These are phyloP conservation scores for Volvox carteri DNA, from an alignment of 163 green algal species.

Conservation along the genomic window DNA sequence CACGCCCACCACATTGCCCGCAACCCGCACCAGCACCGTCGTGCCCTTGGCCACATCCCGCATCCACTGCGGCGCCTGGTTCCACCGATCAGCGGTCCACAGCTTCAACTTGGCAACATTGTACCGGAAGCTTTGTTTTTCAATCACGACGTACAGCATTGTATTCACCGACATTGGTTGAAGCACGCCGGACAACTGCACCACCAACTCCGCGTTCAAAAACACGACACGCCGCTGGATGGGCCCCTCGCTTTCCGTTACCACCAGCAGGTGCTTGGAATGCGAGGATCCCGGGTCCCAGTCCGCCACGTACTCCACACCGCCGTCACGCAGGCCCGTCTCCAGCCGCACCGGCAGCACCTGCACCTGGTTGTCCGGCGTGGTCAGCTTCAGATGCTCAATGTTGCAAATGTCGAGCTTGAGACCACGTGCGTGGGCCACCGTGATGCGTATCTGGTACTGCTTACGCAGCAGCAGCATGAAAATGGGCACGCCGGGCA, in stretches of 20 bases:
- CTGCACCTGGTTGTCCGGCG: conserved; percentile 49
- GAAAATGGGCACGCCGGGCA: conserved; percentile 43
- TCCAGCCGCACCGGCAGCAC: conserved; percentile 42
- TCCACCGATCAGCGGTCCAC: conserved; percentile 39
- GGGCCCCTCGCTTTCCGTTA: conserved; percentile 41
- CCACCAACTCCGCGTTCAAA: conserved; percentile 35
- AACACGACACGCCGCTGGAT: conserved; percentile 49
- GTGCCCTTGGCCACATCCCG: conserved; percentile 44
- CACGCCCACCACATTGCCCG: conserved; percentile 46
- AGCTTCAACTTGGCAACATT: conserved; percentile 21
- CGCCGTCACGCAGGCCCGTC: conserved; percentile 40
- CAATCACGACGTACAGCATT: conserved; percentile 44
- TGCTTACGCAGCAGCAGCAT: conserved; percentile 26
- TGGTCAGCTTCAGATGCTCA: conserved; percentile 30
- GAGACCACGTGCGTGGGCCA: conserved; percentile 30
- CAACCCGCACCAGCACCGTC: conserved; percentile 44
- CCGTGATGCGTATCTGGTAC: conserved; percentile 46
- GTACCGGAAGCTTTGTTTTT: conserved; percentile 20
- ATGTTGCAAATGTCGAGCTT: conserved; percentile 24
- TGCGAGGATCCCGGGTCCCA: neutral
- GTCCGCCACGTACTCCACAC: conserved; percentile 28
- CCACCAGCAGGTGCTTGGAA: conserved; percentile 13
- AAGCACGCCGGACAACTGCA: conserved; percentile 1
- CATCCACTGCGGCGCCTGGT: conserved; percentile 48
- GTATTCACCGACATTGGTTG: conserved; percentile 26